A percentile compares a stretch with the other conserved stretches of the same genome.
phyloP scores from a whole-genome alignment of 306 rosid genomes.

The Clitoria ternatea region DNA sequence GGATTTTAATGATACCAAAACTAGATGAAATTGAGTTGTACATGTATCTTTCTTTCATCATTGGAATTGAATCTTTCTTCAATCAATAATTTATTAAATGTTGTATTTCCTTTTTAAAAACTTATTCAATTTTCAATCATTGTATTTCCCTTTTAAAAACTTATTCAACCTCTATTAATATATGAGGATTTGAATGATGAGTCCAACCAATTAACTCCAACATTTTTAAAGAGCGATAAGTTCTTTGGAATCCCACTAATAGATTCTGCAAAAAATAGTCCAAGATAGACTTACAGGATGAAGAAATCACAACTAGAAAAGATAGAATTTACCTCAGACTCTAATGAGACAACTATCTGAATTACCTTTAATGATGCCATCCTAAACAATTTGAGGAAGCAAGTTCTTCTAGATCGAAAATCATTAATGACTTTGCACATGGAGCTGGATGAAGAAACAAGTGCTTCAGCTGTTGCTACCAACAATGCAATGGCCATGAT shows the following conservation, averaged over 20 bases:
- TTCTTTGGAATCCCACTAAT: slow-evolving; percentile 71
- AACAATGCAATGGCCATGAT: too few relatives aligned
- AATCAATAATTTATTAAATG: too few relatives aligned
- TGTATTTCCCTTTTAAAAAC: too few relatives aligned
- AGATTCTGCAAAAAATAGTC: slow-evolving; percentile 57
- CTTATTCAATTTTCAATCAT: too few relatives aligned
- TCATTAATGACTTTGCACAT: slow-evolving; percentile 69
- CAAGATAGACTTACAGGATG: slow-evolving; percentile 44
- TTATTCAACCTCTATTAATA: too few relatives aligned
- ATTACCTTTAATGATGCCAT: slow-evolving; percentile 43
- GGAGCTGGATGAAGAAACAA: slow-evolving; percentile 92
- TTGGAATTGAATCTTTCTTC: too few relatives aligned
- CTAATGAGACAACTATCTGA: slow-evolving; percentile 29
- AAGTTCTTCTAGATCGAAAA: slow-evolving; percentile 67
- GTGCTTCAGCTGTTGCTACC: slow-evolving; percentile 83
- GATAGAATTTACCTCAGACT: slow-evolving; percentile 39
- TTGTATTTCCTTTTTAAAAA: too few relatives aligned
- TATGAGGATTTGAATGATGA: slow-evolving; percentile 47
- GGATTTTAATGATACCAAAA: neutral
- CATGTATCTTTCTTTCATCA: too few relatives aligned
- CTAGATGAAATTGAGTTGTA: neutral
- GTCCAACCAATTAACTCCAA: slow-evolving; percentile 36
- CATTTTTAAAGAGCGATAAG: slow-evolving; percentile 40
- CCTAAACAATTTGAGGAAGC: slow-evolving; percentile 45
- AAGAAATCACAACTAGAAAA: slow-evolving; percentile 47